Evolutionary conservation across 495 filamentous ascomycete species (phyloP), one percentile per base, ranked within the genome.

Genomic region (Wilcoxina mikolae): DNA sequence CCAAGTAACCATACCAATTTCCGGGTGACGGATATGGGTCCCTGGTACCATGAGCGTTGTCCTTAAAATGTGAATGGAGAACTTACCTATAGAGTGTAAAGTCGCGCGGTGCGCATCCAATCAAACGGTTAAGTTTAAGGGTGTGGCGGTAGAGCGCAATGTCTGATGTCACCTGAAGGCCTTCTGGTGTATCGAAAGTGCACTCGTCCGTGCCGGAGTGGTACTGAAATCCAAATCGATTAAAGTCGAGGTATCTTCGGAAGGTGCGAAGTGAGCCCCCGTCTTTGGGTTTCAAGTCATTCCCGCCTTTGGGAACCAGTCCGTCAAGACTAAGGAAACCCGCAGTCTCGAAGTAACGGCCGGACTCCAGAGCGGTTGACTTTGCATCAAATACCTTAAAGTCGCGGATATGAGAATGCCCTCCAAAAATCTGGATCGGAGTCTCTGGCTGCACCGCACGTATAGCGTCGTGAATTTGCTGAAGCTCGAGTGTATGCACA

Each of bases 301-400:
- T 67, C 11, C 67, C 65, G 56, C 65, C 66, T 49, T 65, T 68
- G 23, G 51, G 51, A 22, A 70, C 66, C 25, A 89, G 70, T 4
- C 85, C 88, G 39, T 80, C 74, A 50, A 96, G 82, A 9, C 88
- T 93, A 78, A 93, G 77, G 72, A 88, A 98, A 3, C 91, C 91
- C 47, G 95, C 80, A n/a, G 93, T 96, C 70, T 98, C 91, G 76
- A 95, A 87, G 68, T 95, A 98, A 2, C 90, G 76, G n/a, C 91
- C 91, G 62, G 84, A 88, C 28, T 88, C 87, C 12, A 98, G 69
- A 0, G 80, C 91, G 55, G 81, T 83, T 1, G 89, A 83, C 57
- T 82, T 84, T 42, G 73, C 71, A 65, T 96, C 91, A 62, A 84
- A 96, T 46, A 77, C 76, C 17, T 73, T 78, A 63, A 83, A 91